A percentile compares a stretch with the other conserved stretches of the same genome.
phyloP scores from a whole-genome alignment of 768 basidiomycete species.

The Mycena galericulata region DNA sequence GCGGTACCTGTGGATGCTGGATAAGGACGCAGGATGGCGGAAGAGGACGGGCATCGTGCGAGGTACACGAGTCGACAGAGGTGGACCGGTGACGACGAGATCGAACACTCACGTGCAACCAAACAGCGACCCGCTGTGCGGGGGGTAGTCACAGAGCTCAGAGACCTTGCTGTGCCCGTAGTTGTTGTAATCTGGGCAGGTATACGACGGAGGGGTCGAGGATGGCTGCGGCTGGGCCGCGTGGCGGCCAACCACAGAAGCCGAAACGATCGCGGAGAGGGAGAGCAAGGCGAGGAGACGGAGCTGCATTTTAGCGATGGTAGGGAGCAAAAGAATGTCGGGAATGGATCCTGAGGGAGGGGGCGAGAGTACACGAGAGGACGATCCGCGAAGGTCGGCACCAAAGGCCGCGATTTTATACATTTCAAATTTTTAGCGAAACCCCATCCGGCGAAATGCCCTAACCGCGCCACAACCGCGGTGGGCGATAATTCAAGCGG shows the following conservation, averaged over 20 bases:
- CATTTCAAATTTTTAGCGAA: too few relatives aligned
- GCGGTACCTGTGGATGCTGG: neutral
- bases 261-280: slow-evolving; percentile 6
- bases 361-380: too few relatives aligned
- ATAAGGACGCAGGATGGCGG: neutral
- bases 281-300: slow-evolving; percentile 20
- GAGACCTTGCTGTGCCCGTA: neutral
- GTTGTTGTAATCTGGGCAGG: slow-evolving; percentile 16
- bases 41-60: neutral
- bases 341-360: too few relatives aligned
- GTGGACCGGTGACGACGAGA: neutral
- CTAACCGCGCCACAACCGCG: too few relatives aligned
- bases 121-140: slow-evolving; percentile 17
- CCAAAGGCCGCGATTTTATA: too few relatives aligned
- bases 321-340: too few relatives aligned
- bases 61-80: neutral
- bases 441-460: too few relatives aligned
- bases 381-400: too few relatives aligned
- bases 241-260: slow-evolving; percentile 2
- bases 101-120: slow-evolving; percentile 29
- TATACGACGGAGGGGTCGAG: neutral
- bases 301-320: slow-evolving; percentile 24
- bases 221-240: slow-evolving; percentile 15
- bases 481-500: too few relatives aligned
- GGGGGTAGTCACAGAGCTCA: slow-evolving; percentile 26